Percentiles rank a stretch among this genome's conserved stretches.
These are phyloP conservation scores for Clavariopsis aquatica DNA, from an alignment of 495 filamentous ascomycete genomes.

Conservation along the genomic window DNA sequence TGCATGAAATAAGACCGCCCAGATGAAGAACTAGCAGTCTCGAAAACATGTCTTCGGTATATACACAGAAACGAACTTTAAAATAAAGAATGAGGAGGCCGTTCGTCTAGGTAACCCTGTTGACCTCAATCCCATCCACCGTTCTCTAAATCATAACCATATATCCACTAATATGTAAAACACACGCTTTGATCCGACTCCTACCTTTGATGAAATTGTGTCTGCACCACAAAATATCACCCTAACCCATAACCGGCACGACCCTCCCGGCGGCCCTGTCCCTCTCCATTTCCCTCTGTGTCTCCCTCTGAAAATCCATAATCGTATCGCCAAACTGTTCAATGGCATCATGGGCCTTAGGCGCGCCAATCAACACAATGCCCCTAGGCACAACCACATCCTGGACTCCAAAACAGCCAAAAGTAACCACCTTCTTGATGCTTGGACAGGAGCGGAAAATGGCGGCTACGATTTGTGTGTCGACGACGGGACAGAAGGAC, in stretches of 20 bases:
- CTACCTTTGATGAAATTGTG: too few species aligned
- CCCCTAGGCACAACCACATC: slow-evolving; percentile 70
- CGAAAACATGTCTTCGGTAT: too few species aligned
- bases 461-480: slow-evolving; percentile 69
- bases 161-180: too few species aligned
- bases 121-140: not conserved
- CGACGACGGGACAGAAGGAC: slow-evolving; percentile 72
- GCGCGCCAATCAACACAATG: slow-evolving; percentile 75
- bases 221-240: not conserved
- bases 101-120: too few species aligned
- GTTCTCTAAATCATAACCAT: not conserved
- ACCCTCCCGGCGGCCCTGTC: slow-evolving; percentile 10
- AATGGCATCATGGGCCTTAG: slow-evolving; percentile 64
- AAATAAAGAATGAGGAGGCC: too few species aligned
- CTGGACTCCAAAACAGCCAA: slow-evolving; percentile 77
- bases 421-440: slow-evolving; percentile 72
- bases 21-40: too few species aligned
- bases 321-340: slow-evolving; percentile 53
- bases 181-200: too few species aligned
- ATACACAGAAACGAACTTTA: too few species aligned
- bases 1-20: too few species aligned
- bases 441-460: slow-evolving; percentile 76
- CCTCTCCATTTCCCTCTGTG: slow-evolving; percentile 38
- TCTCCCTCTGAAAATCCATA: slow-evolving; percentile 41
- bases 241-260: slow-evolving; percentile 22